These are phyloP conservation scores for Globisporangium ultimum DNA, from an alignment of 352 stramenopile species.

Conservation along the genomic window DNA sequence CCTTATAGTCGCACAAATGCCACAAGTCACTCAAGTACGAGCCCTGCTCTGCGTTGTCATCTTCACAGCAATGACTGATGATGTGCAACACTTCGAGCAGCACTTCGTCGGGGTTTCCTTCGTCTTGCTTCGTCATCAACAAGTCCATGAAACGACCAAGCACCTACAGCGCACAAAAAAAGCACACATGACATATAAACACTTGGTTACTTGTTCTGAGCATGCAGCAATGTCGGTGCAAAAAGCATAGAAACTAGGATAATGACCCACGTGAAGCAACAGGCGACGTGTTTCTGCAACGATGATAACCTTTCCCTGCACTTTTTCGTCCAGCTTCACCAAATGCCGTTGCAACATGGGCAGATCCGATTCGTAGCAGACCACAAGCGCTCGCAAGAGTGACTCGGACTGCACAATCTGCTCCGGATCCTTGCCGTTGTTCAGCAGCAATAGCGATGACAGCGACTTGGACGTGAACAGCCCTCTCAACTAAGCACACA, in stretches of 20 bases:
- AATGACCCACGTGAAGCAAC: conserved; percentile 32
- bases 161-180: conserved; percentile 10
- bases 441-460: conserved; percentile 29
- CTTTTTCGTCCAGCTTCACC: conserved; percentile 36
- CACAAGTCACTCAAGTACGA: conserved; percentile 75
- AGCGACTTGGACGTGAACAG: conserved; percentile 21
- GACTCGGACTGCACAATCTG: conserved; percentile 23
- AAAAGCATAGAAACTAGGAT: too few relatives aligned
- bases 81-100: conserved; percentile 59
- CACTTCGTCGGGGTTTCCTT: conserved; percentile 25
- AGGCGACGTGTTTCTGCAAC: conserved; percentile 44
- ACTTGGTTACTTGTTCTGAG: not conserved
- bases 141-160: conserved; percentile 29
- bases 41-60: conserved; percentile 49
- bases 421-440: conserved; percentile 25
- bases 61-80: conserved; percentile 50
- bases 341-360: conserved; percentile 43
- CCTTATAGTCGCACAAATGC: conserved; percentile 56
- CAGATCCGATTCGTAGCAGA: conserved; percentile 60
- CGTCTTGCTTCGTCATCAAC: conserved; percentile 29
- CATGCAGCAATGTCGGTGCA: too few relatives aligned
- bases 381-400: conserved; percentile 42
- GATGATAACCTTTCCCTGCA: conserved; percentile 24
- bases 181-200: not conserved
- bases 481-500: conserved; percentile 5